Evolutionary conservation across 768 basidiomycete species (phyloP).

Genomic region (Leccinum arenicola): DNA sequence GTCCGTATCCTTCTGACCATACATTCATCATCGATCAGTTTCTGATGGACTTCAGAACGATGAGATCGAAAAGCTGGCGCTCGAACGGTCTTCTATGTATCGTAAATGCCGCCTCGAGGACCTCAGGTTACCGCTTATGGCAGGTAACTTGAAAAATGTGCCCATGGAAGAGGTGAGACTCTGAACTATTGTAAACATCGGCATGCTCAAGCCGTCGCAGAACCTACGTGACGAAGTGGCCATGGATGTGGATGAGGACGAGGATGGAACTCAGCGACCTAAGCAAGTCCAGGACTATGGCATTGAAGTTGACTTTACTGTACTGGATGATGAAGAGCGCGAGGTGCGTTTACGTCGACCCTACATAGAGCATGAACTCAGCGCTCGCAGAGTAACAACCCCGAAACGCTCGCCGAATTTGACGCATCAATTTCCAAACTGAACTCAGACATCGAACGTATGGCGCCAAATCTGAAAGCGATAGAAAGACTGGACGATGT

Average conservation of each 20-base stretch:
- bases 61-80: conserved; percentile 83
- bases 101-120: conserved; percentile 93
- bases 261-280: conserved; percentile 72
- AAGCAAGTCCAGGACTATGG: conserved; percentile 79
- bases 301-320: conserved; percentile 83
- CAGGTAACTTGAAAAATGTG: conserved; percentile 79
- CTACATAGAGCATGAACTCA: not conserved
- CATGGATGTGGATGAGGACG: conserved; percentile 92
- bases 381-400: conserved; percentile 50
- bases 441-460: conserved; percentile 78
- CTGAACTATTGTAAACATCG: not conserved
- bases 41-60: conserved; percentile 54
- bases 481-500: conserved; percentile 87
- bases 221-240: conserved; percentile 80
- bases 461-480: conserved; percentile 97
- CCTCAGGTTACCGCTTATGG: conserved; percentile 72
- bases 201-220: conserved; percentile 35
- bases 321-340: conserved; percentile 73
- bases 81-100: conserved; percentile 85
- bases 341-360: conserved; percentile 40
- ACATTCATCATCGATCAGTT: conserved; percentile 23
- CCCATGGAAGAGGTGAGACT: conserved; percentile 88
- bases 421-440: conserved; percentile 72
- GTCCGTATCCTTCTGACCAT: conserved; percentile 38
- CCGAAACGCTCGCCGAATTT: conserved; percentile 65